Percentiles rank a stretch among this genome's conserved stretches.
Conservation (phyloP, 768 basidiomycete genomes). For the Astraeus odoratus region DNA sequence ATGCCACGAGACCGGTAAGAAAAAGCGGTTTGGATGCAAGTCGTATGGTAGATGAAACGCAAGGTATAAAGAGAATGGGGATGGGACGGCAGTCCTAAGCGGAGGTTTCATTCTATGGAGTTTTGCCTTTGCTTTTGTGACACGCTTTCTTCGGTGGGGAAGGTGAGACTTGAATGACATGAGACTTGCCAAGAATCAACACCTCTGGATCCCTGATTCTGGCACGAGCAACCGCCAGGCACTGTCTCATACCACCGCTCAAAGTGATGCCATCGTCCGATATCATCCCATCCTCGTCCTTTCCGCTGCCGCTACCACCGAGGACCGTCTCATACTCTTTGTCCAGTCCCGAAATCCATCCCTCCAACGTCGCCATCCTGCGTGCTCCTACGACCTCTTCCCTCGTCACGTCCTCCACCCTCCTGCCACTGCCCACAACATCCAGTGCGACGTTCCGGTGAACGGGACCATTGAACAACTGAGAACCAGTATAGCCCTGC, state of each 20-base stretch:
- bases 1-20: conserved; percentile 60
- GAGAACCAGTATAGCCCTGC: conserved; percentile 57
- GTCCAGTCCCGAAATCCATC: conserved; percentile 79
- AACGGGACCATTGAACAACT: conserved; percentile 67
- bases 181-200: conserved; percentile 78
- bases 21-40: conserved; percentile 72
- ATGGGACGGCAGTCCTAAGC: no score
- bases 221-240: conserved; percentile 85
- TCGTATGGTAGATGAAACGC: conserved; percentile 53
- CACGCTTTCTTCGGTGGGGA: no score
- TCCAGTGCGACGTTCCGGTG: conserved; percentile 87
- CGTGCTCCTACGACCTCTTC: conserved; percentile 78
- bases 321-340: conserved; percentile 82
- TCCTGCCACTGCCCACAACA: conserved; percentile 40
- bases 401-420: conserved; percentile 46
- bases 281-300: no score
- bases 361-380: conserved; percentile 77
- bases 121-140: no score
- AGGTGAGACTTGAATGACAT: not conserved
- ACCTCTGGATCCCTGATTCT: conserved; percentile 80
- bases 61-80: conserved; percentile 34
- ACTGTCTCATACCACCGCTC: conserved; percentile 90
- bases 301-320: conserved; percentile 36
- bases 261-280: conserved; percentile 56
- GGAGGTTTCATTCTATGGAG: no score